These are phyloP conservation scores for Helminthosporium solani DNA, from an alignment of 2,329 filamentous ascomycete genomes.

Conservation along the genomic window DNA sequence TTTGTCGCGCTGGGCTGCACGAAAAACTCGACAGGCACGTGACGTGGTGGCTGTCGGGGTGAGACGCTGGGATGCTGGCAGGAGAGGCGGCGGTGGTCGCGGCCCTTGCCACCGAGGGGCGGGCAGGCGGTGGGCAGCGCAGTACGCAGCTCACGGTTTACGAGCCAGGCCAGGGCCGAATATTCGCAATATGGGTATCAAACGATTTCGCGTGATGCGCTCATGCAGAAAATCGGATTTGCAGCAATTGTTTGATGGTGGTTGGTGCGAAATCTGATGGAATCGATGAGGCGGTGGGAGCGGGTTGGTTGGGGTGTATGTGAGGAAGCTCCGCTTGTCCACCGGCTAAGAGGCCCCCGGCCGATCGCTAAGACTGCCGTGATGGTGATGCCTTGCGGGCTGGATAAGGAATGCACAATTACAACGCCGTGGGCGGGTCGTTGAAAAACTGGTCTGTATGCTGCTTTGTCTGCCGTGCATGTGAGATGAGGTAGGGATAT, in stretches of 20 bases:
- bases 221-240: slow-evolving; percentile 6
- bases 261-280: slow-evolving; percentile 8
- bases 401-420: slow-evolving; percentile 4
- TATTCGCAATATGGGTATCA: slow-evolving; percentile 33
- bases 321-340: slow-evolving; percentile 7
- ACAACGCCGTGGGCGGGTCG: no score
- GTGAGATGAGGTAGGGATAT: not conserved
- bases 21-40: slow-evolving; percentile 33
- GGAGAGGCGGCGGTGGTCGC: slow-evolving; percentile 1
- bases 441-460: no score
- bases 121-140: slow-evolving; percentile 12
- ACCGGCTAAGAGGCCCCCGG: not conserved
- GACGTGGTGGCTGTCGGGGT: slow-evolving; percentile 14
- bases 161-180: slow-evolving; percentile 29
- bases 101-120: slow-evolving; percentile 3
- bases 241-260: slow-evolving; percentile 10
- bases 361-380: slow-evolving; percentile 1
- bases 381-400: not conserved
- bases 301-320: slow-evolving; percentile 10
- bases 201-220: slow-evolving; percentile 27
- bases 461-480: not conserved
- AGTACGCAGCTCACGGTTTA: slow-evolving; percentile 19
- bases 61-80: not conserved
- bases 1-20: slow-evolving; percentile 3
- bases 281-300: slow-evolving; percentile 3